Percentiles rank a stretch among this genome's conserved stretches.
phyloP scores from a whole-genome alignment of 306 rosid species.

The Rosa lucieae region DNA sequence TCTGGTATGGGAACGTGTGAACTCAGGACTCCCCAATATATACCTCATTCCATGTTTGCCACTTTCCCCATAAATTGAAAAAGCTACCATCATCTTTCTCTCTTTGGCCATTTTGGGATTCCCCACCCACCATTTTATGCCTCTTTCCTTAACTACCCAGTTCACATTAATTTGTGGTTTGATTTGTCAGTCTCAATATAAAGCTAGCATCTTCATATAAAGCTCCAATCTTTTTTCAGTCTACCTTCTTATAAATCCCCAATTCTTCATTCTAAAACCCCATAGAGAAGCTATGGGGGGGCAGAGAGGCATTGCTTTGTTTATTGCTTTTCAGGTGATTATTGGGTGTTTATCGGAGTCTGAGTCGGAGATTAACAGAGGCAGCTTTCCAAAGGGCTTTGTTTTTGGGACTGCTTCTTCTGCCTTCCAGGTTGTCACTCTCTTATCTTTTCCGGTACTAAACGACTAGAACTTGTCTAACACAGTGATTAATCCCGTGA shows the following conservation, averaged over 20 bases:
- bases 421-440: conserved; percentile 65
- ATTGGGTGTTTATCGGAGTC: conserved; percentile 42
- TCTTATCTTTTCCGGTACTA: neutral
- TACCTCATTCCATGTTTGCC: neutral
- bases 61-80: neutral
- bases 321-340: conserved; percentile 20
- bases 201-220: neutral
- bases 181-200: neutral
- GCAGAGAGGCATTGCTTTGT: conserved; percentile 32
- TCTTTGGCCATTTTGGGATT: neutral
- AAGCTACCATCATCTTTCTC: neutral
- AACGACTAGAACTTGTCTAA: neutral
- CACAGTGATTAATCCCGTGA: neutral
- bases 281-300: conserved; percentile 26
- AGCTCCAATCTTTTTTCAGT: neutral
- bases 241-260: neutral
- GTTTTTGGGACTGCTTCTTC: conserved; percentile 90
- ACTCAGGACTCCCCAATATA: neutral
- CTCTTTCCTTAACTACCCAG: neutral
- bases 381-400: conserved; percentile 70
- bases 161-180: neutral
- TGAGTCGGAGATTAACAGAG: conserved; percentile 32
- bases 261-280: neutral
- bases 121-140: neutral
- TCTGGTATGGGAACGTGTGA: conserved; percentile 2